Percentiles rank a stretch among this genome's conserved stretches.
phyloP scores from a whole-genome alignment of 148 eudicot species.

The Camellia granthamiana region DNA sequence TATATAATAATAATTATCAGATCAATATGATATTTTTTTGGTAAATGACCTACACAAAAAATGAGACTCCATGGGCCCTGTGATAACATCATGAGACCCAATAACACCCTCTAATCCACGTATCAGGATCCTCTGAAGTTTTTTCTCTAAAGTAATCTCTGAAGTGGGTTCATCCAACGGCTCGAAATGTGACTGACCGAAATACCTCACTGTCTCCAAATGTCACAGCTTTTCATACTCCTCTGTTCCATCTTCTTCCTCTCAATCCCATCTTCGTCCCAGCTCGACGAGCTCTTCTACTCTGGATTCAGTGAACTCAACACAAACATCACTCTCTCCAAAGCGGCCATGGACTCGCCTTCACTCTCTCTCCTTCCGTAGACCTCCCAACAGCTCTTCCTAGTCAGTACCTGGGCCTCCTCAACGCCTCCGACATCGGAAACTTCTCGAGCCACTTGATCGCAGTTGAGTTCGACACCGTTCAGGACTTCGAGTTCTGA shows the following conservation, averaged over 20 bases:
- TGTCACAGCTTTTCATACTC: constrained; percentile 11
- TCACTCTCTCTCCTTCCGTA: constrained; percentile 23
- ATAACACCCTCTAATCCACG: too few relatives aligned
- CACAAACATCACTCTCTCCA: constrained; percentile 22
- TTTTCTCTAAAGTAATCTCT: too few relatives aligned
- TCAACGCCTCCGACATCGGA: constrained; percentile 21
- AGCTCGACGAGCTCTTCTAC: constrained; percentile 15
- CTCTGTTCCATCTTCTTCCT: constrained; percentile 5
- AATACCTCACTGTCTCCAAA: not conserved
- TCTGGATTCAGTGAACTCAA: not conserved
- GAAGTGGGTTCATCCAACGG: too few relatives aligned
- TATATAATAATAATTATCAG: too few relatives aligned
- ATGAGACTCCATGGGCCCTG: too few relatives aligned
- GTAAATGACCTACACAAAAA: too few relatives aligned
- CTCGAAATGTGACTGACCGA: too few relatives aligned
- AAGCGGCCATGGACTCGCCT: constrained; percentile 59
- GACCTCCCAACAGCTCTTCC: constrained; percentile 17
- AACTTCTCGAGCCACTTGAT: constrained; percentile 29
- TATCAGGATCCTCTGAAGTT: too few relatives aligned
- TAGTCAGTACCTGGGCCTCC: constrained; percentile 35
- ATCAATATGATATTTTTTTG: too few relatives aligned
- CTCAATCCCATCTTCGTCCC: constrained; percentile 16
- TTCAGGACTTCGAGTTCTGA: constrained; percentile 25
- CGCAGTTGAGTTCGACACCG: constrained; percentile 47
- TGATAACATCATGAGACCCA: too few relatives aligned